These are phyloP conservation scores for Xylaria bambusicola DNA, from an alignment of 495 filamentous ascomycete genomes.

Conservation along the genomic window DNA sequence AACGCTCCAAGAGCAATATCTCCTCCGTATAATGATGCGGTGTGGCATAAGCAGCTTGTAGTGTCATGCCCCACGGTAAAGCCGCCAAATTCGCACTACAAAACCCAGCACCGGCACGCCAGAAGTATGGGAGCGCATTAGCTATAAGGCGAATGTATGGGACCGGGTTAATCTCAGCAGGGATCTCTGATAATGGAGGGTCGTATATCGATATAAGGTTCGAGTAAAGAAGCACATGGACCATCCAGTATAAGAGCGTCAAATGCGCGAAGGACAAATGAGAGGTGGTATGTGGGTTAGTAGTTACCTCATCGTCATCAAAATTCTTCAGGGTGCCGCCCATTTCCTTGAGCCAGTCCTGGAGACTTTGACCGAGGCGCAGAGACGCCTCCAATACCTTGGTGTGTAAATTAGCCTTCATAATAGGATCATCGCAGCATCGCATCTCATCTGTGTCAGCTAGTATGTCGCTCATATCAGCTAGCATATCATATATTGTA, in stretches of 20 bases:
- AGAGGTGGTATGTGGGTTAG: background rate
- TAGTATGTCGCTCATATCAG: constrained; percentile 25
- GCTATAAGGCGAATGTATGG: constrained; percentile 6
- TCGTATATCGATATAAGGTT: constrained; percentile 5
- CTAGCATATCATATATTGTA: constrained; percentile 27
- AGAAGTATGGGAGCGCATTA: constrained; percentile 16
- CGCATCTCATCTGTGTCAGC: constrained; percentile 23
- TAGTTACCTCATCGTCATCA: background rate
- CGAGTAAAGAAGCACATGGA: background rate
- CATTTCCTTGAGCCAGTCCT: constrained; percentile 4
- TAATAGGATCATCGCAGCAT: constrained; percentile 12
- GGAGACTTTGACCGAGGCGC: constrained; percentile 1
- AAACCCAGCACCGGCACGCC: constrained; percentile 7
- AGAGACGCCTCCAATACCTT: constrained; percentile 2
- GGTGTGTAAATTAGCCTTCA: background rate
- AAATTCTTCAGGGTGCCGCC: constrained; percentile 2
- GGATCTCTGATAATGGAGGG: background rate
- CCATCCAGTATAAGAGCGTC: constrained; percentile 13
- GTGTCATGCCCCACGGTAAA: background rate
- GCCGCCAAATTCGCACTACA: constrained; percentile 10
- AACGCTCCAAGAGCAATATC: background rate
- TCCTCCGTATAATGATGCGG: constrained; percentile 3
- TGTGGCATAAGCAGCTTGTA: constrained; percentile 6
- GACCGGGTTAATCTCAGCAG: background rate
- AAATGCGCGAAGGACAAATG: constrained; percentile 9